Evolutionary conservation across 352 stramenopile genomes (phyloP), one percentile per base, ranked within the genome.

Genomic region (Phytopythium helicoides): DNA sequence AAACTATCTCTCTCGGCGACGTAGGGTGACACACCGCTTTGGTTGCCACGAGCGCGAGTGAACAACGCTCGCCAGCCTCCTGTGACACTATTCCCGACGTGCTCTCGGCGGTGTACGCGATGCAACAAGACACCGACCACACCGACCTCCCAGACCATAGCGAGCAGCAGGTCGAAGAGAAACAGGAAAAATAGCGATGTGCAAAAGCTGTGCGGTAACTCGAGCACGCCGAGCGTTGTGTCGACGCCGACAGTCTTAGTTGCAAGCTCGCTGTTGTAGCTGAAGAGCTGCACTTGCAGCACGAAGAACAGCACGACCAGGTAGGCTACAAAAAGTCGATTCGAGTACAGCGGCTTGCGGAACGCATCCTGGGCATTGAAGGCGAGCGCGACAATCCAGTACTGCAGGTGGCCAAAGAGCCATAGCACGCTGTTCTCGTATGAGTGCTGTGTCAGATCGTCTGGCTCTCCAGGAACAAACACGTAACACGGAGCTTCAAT

Each of bases 361-460:
- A 85, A 89, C 22, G 50, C 46, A 42, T 93, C 82, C 3, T 73
- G 63, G 12, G 79, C 31, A 53, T 93, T 93, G 52, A 93, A 80
- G 10, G 66, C 66, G 15, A 89, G 48, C 3, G 78, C 82, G 8
- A 83, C 73, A 52, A 89, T 74, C 68, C 76, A 86, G 57, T 89
- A 93, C 62, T 90, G 78, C 34, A 88, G 23, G 58, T 93, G 80
- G 1, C 82, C 82, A 36, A 89, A 88, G 26, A 87, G 72, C 82
- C 82, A 93, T 6, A 91, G 33, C 8, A 90, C 74, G 46, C 66
- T 83, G 71, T 88, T 86, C 51, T 92, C 82, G 63, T 86, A 89
- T 52, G 82, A 88, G 56, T 88, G 62, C 28, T 73, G 61, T 16
- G 79, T 92, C 28, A 89, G 48, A 28, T 89, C 73, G 3, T 57